Evolutionary conservation across 1,284 basidiomycete species (phyloP).

Genomic region (Albatrellus sp.): DNA sequence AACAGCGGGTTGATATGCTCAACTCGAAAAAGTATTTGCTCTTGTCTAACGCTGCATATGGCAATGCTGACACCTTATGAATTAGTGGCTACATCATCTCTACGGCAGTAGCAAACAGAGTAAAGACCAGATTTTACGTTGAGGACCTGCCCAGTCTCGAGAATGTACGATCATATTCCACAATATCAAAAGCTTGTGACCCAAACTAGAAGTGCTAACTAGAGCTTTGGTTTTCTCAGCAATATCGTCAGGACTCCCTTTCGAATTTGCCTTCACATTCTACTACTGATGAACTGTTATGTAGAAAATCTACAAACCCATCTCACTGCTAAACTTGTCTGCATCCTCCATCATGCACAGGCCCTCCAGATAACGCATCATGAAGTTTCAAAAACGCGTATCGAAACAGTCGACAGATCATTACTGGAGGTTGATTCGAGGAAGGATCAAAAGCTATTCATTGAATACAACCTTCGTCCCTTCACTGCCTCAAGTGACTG

Average conservation of each 20-base stretch:
- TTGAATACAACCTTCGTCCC: constrained; percentile 54
- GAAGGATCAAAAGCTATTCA: constrained; percentile 58
- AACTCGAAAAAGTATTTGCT: constrained; percentile 64
- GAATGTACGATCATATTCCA: constrained; percentile 38
- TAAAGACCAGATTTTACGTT: constrained; percentile 58
- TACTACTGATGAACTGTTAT: constrained; percentile 5
- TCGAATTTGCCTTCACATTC: constrained; percentile 1
- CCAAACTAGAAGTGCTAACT: constrained; percentile 8
- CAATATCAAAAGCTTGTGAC: constrained; percentile 1
- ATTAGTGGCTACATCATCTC: constrained; percentile 59
- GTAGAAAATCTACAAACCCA: constrained; percentile 55
- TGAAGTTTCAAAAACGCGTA: constrained; percentile 38
- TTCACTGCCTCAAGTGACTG: constrained; percentile 55
- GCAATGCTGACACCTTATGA: background rate
- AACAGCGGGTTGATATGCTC: constrained; percentile 63
- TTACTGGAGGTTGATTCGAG: constrained; percentile 38
- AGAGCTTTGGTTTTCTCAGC: constrained; percentile 24
- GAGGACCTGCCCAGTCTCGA: constrained; percentile 57
- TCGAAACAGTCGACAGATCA: constrained; percentile 31
- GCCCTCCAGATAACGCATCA: constrained; percentile 42
- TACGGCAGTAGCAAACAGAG: constrained; percentile 51
- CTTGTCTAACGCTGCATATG: background rate
- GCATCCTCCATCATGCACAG: constrained; percentile 45
- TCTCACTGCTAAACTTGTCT: constrained; percentile 40
- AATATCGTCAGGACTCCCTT: constrained; percentile 42